Evolutionary conservation across 2,329 filamentous ascomycete genomes (phyloP).

Genomic region (Xylariaceae sp.): DNA sequence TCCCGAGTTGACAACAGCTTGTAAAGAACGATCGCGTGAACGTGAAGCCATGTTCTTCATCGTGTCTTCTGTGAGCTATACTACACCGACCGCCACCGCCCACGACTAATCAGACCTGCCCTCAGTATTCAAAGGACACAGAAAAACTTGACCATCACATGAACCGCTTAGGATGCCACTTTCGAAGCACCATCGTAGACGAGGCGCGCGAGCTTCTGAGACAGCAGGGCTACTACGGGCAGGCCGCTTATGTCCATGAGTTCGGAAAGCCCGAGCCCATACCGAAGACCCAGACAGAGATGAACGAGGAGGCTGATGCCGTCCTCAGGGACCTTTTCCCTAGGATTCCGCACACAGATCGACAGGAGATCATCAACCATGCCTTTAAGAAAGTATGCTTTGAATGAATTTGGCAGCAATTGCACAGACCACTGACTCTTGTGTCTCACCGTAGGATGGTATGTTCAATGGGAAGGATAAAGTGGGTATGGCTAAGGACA

Average conservation of each 20-base stretch:
- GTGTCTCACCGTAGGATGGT: constrained; percentile 39
- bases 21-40: constrained; percentile 63
- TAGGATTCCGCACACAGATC: constrained; percentile 61
- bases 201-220: constrained; percentile 39
- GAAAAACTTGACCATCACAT: constrained; percentile 48
- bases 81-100: constrained; percentile 14
- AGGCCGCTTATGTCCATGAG: constrained; percentile 22
- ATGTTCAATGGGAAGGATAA: constrained; percentile 50
- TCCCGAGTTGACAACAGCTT: constrained; percentile 55
- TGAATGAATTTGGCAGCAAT: neutral
- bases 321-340: constrained; percentile 62
- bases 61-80: constrained; percentile 53
- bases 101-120: constrained; percentile 12
- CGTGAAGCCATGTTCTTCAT: constrained; percentile 62
- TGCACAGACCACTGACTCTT: constrained; percentile 8
- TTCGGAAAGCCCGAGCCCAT: constrained; percentile 51
- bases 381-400: constrained; percentile 57
- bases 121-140: constrained; percentile 33
- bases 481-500: constrained; percentile 53
- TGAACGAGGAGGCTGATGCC: constrained; percentile 59
- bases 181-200: constrained; percentile 56
- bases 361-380: constrained; percentile 58
- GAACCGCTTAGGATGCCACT: constrained; percentile 58
- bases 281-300: constrained; percentile 55
- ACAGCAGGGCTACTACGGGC: constrained; percentile 24